A percentile compares a stretch with the other conserved stretches of the same genome.
phyloP scores from a whole-genome alignment of 1,284 basidiomycete species.

The Austroboletus novae-zelandiae region DNA sequence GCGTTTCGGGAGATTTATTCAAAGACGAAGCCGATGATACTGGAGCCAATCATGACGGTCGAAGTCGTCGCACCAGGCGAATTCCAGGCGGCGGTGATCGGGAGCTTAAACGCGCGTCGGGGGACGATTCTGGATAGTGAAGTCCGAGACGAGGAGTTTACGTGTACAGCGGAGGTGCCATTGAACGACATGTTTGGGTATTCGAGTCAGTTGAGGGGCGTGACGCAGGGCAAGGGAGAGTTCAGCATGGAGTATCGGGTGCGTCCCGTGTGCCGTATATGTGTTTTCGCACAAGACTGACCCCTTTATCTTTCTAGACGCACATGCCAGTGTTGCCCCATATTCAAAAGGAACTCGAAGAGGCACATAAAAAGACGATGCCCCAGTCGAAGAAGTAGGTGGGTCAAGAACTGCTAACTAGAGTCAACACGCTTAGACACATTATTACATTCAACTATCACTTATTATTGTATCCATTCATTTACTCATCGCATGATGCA shows the following conservation, averaged over 20 bases:
- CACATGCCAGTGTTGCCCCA: slow-evolving; percentile 89
- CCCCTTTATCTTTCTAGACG: slow-evolving; percentile 39
- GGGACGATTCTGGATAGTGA: slow-evolving; percentile 97
- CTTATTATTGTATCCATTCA: slow-evolving; percentile 10
- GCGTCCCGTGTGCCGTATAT: slow-evolving; percentile 18
- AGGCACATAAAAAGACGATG: slow-evolving; percentile 49
- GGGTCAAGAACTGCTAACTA: background rate
- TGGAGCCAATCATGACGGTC: slow-evolving; percentile 98
- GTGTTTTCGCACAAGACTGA: background rate
- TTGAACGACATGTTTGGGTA: slow-evolving; percentile 99
- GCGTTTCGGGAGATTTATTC: slow-evolving; percentile 93
- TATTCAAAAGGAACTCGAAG: slow-evolving; percentile 80
- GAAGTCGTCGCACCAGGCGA: slow-evolving; percentile 96
- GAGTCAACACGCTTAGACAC: slow-evolving; percentile 4
- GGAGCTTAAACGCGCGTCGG: slow-evolving; percentile 89
- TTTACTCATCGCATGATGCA: slow-evolving; percentile 7
- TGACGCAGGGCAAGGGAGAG: slow-evolving; percentile 95
- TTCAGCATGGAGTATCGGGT: slow-evolving; percentile 98
- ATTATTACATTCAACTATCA: slow-evolving; percentile 8
- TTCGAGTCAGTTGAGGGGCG: slow-evolving; percentile 87
- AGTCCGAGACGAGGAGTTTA: slow-evolving; percentile 97
- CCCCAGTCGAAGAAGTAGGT: slow-evolving; percentile 57
- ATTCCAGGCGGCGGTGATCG: slow-evolving; percentile 96
- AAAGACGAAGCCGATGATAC: slow-evolving; percentile 76
- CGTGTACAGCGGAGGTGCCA: slow-evolving; percentile 87